Base-by-base conservation (phyloP, 1,284 basidiomycete species). In the Polyporus tsugae region DNA sequence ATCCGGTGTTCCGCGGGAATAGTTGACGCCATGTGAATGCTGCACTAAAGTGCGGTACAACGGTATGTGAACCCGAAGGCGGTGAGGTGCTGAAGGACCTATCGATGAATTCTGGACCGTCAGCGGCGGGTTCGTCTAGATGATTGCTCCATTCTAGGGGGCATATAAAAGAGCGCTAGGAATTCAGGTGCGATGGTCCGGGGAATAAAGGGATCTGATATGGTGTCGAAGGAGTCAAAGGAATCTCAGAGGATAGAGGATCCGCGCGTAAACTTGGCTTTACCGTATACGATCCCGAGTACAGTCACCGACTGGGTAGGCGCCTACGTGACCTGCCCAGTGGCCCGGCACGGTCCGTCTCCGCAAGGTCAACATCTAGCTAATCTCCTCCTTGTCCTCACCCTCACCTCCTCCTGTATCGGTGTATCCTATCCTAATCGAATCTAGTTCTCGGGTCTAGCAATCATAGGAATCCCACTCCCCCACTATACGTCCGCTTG, bases 61-160 rank as follows among this genome's bases (percentile, higher is more conserved):
- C 52, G n/a, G 25, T 3, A 33, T 25, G 15, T 7, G 33, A n/a
- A 3, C 53, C 53, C 19, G 53, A 36, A 25, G 15, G 53, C 29
- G 33, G 13, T 55, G 53, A 33, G 33, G 11, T 25, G n/a, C 6
- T 1, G 2, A 2, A 29, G 29, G 15, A 55, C 29, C 6, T 6
- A 35, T 33, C 53, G 53, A 55, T 55, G 53, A 35, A 22, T 19
- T 60, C 59, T 19, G 61, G 58, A 55, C 46, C 46, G 10, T 9
- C 15, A 2, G 10, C 33, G 29, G 22, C 41, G 29, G 22, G 13
- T 33, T 17, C 13, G 19, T 57, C 53, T 39, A 64, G 55, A 64
- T 38, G 36, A 2, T 25, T 65, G 46, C 59, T 65, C 13, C 64
- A 65, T 65, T 65, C 35, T 65, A 25, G 64, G 64, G 59, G 46